phyloP scores from a whole-genome alignment of 1,284 basidiomycete species.

The Heliocybe sulcata region DNA sequence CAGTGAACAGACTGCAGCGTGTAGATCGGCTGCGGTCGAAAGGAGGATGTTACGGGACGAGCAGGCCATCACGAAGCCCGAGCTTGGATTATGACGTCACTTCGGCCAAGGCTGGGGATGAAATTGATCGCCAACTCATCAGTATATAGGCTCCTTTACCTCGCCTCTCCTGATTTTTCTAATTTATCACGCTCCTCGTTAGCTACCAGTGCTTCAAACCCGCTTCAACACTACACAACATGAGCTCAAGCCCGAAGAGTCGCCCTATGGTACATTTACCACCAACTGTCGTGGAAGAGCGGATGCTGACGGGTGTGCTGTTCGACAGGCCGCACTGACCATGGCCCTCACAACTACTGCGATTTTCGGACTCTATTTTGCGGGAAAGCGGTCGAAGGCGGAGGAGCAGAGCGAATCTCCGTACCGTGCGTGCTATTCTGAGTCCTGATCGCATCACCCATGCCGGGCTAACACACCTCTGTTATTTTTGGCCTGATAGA shows the following conservation, averaged over 20 bases:
- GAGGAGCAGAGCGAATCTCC: not conserved
- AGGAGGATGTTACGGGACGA: not conserved
- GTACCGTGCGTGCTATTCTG: not conserved
- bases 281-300: not conserved
- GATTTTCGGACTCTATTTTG: not conserved
- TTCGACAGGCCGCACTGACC: not conserved
- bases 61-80: not conserved
- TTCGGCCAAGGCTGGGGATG: not conserved
- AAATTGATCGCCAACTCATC: not conserved
- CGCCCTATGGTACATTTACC: not conserved
- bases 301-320: not conserved
- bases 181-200: not conserved
- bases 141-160: not conserved
- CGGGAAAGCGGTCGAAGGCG: not conserved
- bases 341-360: not conserved
- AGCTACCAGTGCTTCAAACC: not conserved
- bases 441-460: not conserved
- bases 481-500: not conserved
- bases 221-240: not conserved
- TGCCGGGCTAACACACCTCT: not conserved
- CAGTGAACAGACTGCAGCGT: not conserved
- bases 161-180: not conserved
- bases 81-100: not conserved
- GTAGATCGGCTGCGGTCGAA: not conserved
- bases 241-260: not conserved